Conservation (phyloP, 371 early-diverging fungal species). For the Haplosporangium sp. region DNA sequence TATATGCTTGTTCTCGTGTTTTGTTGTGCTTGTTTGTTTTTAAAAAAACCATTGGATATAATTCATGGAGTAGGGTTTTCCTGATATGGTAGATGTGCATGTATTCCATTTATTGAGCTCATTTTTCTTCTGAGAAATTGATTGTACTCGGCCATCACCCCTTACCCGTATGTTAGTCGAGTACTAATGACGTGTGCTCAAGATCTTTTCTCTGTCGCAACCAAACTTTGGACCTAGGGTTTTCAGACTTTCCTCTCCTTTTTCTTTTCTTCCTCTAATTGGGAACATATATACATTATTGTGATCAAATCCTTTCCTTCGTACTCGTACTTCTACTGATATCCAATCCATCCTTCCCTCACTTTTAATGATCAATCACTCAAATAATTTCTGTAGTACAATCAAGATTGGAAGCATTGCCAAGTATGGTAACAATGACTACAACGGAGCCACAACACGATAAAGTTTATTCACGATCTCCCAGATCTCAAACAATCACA, state of each 20-base stretch:
- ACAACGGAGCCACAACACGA: background rate
- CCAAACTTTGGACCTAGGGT: background rate
- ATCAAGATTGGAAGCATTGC: slow-evolving; percentile 2
- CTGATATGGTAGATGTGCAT: too few species aligned
- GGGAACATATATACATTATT: too few species aligned
- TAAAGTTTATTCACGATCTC: background rate
- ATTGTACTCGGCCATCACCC: background rate
- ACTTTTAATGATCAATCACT: background rate
- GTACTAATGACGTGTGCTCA: background rate
- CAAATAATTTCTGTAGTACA: background rate
- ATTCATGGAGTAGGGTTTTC: too few species aligned
- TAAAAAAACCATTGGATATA: too few species aligned
- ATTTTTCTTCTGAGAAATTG: too few species aligned
- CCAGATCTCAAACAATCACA: background rate
- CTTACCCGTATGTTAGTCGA: background rate
- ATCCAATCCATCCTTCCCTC: background rate
- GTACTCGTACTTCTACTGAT: background rate
- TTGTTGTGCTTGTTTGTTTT: background rate
- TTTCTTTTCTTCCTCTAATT: background rate
- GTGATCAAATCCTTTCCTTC: background rate
- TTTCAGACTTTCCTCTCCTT: background rate
- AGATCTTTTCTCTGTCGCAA: background rate
- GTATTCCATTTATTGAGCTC: too few species aligned
- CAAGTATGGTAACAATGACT: background rate
- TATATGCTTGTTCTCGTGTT: background rate